Conservation (phyloP, 495 filamentous ascomycete genomes). For the Neurospora sp. region DNA sequence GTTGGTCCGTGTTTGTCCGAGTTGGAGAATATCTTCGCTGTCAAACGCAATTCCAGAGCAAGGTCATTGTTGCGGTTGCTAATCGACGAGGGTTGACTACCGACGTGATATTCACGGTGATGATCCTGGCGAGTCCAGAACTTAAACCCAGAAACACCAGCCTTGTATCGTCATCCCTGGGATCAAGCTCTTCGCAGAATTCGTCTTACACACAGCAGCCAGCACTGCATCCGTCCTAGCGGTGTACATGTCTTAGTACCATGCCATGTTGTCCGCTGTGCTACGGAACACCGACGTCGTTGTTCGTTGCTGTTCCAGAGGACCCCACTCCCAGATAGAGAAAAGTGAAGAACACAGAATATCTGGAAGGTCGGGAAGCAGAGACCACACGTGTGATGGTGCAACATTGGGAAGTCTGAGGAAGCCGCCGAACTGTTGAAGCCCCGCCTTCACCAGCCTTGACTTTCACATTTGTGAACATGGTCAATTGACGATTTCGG, state of each 20-base stretch:
- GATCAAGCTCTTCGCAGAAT: neutral
- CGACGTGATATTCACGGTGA: neutral
- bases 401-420: neutral
- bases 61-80: neutral
- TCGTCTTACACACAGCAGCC: neutral
- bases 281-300: neutral
- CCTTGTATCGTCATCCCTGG: neutral
- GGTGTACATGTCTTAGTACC: neutral
- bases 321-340: neutral
- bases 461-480: neutral
- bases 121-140: neutral
- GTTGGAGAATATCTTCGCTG: neutral
- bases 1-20: neutral
- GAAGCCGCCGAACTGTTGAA: neutral
- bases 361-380: neutral
- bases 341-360: neutral
- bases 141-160: neutral
- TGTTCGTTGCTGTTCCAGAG: neutral
- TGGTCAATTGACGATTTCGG: neutral
- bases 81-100: neutral
- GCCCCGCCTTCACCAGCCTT: neutral
- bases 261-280: neutral
- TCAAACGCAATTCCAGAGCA: neutral
- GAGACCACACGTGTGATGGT: neutral
- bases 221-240: neutral